These are phyloP conservation scores for Plasmodium adleri DNA, from an alignment of 169 alveolate species.

Conservation along the genomic window DNA sequence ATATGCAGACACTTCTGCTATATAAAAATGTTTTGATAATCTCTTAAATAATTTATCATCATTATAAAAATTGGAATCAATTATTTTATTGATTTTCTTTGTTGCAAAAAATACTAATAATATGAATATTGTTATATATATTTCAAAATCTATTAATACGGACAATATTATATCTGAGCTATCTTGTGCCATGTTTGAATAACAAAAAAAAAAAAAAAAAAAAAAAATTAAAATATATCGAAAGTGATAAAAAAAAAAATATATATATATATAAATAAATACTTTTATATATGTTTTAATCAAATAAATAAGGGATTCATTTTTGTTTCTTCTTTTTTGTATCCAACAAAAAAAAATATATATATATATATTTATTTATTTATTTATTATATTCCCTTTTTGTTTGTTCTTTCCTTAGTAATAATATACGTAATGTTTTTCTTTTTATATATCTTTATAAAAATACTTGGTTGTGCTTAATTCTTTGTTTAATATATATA, in stretches of 20 bases:
- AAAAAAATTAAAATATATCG: no score
- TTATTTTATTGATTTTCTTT: constrained; percentile 30
- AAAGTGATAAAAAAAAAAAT: neutral
- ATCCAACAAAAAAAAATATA: no score
- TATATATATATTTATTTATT: no score
- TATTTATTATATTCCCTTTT: no score
- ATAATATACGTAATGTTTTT: no score
- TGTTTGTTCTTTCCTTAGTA: no score
- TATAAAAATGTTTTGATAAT: constrained; percentile 46
- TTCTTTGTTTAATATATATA: no score
- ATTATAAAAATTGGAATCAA: constrained; percentile 20
- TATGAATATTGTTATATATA: constrained; percentile 25
- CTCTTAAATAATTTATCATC: constrained; percentile 31
- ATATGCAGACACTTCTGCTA: constrained; percentile 30
- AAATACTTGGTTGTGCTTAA: no score
- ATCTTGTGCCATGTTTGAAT: constrained; percentile 11
- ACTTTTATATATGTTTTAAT: neutral
- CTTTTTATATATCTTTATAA: no score
- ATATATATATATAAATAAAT: neutral
- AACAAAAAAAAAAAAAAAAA: neutral
- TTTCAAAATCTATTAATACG: constrained; percentile 28
- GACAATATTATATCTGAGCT: constrained; percentile 19
- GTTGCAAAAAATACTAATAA: constrained; percentile 14
- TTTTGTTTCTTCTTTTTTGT: no score
- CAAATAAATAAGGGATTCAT: no score